Evolutionary conservation across 768 basidiomycete genomes (phyloP), one percentile per base, ranked within the genome.

Genomic region (Clitopilus hobsonii): DNA sequence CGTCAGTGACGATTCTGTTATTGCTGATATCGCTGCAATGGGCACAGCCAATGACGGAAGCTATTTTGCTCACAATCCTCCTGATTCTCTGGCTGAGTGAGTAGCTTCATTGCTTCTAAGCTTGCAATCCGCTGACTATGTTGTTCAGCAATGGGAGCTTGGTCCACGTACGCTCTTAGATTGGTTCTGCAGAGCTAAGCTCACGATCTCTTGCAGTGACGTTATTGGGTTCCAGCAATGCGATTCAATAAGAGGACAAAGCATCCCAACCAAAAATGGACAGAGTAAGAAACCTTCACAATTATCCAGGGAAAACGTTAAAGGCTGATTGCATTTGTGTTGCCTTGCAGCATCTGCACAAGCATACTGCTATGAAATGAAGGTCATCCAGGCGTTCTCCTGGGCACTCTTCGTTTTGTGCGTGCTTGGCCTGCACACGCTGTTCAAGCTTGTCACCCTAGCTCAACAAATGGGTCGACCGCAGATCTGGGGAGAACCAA

Each of bases 341-440:
- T 41, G 26, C 11, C 28, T 49, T 58, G 57, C 52, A 91, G 90
- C 81, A 54, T 78, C 79, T 51, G 68, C 70, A 6, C 72, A 73
- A 60, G 66, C 71, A 24, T 91, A 78, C 60, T 92, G 90, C 66
- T 86, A 88, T 66, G 81, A 89, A 64, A 88, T 91, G 85, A 89
- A 87, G 68, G 84, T 84, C 47, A 76, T 89, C 28, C 81, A 90
- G 60, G 88, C 86, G 1, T 81, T 91, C 65, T 90, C 89, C 0
- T 91, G 90, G 90, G 75, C 81, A 64, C 69, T 82, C 51, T 91
- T 91, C 63, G 74, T 74, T 22, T 48, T 74, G 18, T 71, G 71
- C 52, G 64, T 68, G 7, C 54, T 77, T 36, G 85, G 82, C 55
- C 72, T 89, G 61, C 55, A 76, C 54, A 74, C 88, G 57, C 70